Evolutionary conservation across 140 eudicot species (phyloP).

Genomic region (Oenanthe javanica): DNA sequence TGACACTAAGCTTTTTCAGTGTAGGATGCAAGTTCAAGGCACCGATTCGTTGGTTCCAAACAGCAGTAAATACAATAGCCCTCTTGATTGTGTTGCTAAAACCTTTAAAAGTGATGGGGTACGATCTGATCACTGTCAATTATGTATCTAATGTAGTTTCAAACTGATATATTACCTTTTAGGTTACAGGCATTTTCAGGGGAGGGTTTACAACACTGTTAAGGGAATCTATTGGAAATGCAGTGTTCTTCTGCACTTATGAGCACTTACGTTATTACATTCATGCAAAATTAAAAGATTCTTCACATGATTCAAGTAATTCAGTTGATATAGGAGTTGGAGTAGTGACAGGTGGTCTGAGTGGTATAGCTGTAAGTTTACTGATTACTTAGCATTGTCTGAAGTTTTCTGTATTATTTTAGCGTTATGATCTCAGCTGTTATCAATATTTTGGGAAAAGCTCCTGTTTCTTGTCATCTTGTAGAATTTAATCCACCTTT

Average conservation of each 20-base stretch:
- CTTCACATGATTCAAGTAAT: constrained; percentile 32
- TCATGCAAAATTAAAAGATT: constrained; percentile 48
- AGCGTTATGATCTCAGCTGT: neutral
- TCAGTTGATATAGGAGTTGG: constrained; percentile 69
- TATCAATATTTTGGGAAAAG: neutral
- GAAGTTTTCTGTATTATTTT: neutral
- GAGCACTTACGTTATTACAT: constrained; percentile 61
- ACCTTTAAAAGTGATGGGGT: constrained; percentile 84
- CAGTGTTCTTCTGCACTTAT: constrained; percentile 73
- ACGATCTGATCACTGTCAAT: constrained; percentile 10
- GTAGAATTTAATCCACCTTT: neutral
- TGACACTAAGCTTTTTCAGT: constrained; percentile 61
- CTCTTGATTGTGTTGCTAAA: constrained; percentile 75
- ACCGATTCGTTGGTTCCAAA: constrained; percentile 56
- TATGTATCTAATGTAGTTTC: constrained; percentile 12
- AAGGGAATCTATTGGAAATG: constrained; percentile 83
- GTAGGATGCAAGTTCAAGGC: constrained; percentile 99
- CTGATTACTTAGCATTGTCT: constrained; percentile 7
- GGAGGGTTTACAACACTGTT: constrained; percentile 70
- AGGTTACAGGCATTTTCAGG: constrained; percentile 73
- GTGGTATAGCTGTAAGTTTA: constrained; percentile 76
- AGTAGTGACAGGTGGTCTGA: constrained; percentile 81
- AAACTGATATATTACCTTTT: constrained; percentile 28
- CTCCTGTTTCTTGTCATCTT: neutral
- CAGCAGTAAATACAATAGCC: constrained; percentile 49